A percentile compares a stretch with the other conserved stretches of the same genome.
phyloP scores from a whole-genome alignment of 257 asterid species.

The Petrea volubilis region DNA sequence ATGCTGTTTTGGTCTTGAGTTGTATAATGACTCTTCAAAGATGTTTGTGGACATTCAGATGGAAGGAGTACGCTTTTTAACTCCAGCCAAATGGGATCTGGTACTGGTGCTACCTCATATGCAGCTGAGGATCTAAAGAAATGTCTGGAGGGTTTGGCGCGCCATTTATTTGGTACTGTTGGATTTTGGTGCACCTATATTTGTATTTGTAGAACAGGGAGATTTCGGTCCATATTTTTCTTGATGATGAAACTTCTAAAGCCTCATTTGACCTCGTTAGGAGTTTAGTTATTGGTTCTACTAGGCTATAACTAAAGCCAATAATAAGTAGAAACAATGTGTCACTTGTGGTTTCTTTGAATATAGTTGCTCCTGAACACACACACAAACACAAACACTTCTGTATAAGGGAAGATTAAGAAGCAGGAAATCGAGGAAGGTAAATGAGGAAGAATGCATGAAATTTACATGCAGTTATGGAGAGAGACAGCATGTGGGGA shows the following conservation, averaged over 20 bases:
- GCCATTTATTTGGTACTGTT: conserved; percentile 63
- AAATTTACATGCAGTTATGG: neutral
- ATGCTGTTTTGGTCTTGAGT: neutral
- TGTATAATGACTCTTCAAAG: conserved; percentile 14
- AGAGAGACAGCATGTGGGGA: too few species aligned
- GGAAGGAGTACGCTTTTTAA: conserved; percentile 96
- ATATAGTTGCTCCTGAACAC: too few species aligned
- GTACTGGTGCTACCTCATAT: conserved; percentile 62
- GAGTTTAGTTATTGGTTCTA: too few species aligned
- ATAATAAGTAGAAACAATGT: too few species aligned
- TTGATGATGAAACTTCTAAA: neutral
- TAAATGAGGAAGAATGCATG: neutral
- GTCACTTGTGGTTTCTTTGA: too few species aligned
- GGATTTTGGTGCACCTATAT: neutral
- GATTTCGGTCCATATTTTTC: conserved; percentile 5
- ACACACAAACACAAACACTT: too few species aligned
- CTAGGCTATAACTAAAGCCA: too few species aligned
- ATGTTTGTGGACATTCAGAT: conserved; percentile 49
- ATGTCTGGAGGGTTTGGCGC: conserved; percentile 95
- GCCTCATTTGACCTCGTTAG: neutral
- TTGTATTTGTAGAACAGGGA: conserved; percentile 6
- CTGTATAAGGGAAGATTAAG: neutral
- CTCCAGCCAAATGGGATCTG: conserved; percentile 74
- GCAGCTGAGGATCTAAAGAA: conserved; percentile 92
- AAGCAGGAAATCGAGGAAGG: neutral